Base-by-base conservation (phyloP, 1,139 yeast species). In the Lodderomyces pseudojiufengensis region DNA sequence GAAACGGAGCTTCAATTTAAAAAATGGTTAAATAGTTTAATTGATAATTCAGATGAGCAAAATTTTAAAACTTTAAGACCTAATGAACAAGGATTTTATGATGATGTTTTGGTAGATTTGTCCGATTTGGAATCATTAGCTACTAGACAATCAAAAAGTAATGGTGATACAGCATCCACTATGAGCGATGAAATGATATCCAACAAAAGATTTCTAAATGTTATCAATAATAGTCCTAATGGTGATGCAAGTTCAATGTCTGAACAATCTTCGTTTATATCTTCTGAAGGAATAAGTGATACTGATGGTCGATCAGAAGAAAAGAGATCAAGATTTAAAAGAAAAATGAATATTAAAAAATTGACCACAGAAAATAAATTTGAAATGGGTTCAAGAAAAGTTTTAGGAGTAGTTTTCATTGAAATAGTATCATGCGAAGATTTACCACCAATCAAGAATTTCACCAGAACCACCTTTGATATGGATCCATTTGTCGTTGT, bases 401-500 rank as follows among this genome's bases (percentile, higher is more conserved):
- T 80, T 1, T 57, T 66, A 16, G 97, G 97, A 1, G 84, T 90
- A 9, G 61, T 84, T 6, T 85, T 84, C 49, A 55, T 90, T 33
- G 95, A 90, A 46, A 76, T 90, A 16, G 73, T 79, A 3, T 76
- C 84, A 1, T 87, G 90, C 16, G 65, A 76, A 1, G 88, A 78
- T 37, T 59, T 85, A 29, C 95, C 95, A 2, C 83, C 87, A 0
- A 65, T 78, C 31, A 70, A 64, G 39, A 79, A 76, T 47, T 63
- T 76, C 24, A 70, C 76, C 43, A 68, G 90, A 14, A 77, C 88
- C 14, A 81, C 92, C 0, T 92, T 83, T 51, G 96, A 88, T 55
- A 86, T 92, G 95, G 98, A 92, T 52, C 97, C 98, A 0, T 92
- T 90, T 61, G 95, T 90, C 5, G 92, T 90, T 12, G 81, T 86